phyloP scores from a whole-genome alignment of 768 basidiomycete genomes.

The Tylopilus vinaceipallidus region DNA sequence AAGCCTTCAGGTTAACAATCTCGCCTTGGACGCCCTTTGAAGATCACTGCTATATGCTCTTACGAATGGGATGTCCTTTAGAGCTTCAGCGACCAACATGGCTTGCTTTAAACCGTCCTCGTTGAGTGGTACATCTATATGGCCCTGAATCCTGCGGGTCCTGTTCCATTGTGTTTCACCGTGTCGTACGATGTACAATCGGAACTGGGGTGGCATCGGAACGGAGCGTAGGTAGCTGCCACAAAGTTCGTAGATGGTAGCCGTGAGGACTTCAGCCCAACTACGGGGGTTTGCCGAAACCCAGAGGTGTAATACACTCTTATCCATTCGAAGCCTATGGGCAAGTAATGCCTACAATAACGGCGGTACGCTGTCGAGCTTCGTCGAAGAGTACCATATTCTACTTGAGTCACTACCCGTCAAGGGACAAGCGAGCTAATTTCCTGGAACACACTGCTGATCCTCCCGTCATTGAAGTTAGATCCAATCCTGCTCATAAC shows the following conservation, averaged over 20 bases:
- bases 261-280: neutral
- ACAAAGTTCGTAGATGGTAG: neutral
- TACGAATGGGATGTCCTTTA: constrained; percentile 55
- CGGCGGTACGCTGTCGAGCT: neutral
- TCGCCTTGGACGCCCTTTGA: constrained; percentile 61
- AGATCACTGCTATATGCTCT: constrained; percentile 73
- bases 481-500: constrained; percentile 39
- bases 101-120: constrained; percentile 61
- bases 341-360: neutral
- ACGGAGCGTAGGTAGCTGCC: neutral
- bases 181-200: constrained; percentile 69
- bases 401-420: constrained; percentile 1
- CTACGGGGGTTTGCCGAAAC: neutral
- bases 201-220: constrained; percentile 35
- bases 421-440: constrained; percentile 39
- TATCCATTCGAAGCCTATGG: neutral
- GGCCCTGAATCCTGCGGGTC: constrained; percentile 68
- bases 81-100: constrained; percentile 46
- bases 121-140: constrained; percentile 68
- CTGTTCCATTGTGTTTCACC: constrained; percentile 76
- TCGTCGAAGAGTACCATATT: neutral
- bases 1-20: constrained; percentile 2
- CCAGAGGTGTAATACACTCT: neutral
- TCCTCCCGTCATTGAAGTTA: constrained; percentile 57
- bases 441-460: constrained; percentile 50